A percentile compares a stretch with the other conserved stretches of the same genome.
phyloP scores from a whole-genome alignment of 306 rosid genomes.

The Cucurbita pepo region DNA sequence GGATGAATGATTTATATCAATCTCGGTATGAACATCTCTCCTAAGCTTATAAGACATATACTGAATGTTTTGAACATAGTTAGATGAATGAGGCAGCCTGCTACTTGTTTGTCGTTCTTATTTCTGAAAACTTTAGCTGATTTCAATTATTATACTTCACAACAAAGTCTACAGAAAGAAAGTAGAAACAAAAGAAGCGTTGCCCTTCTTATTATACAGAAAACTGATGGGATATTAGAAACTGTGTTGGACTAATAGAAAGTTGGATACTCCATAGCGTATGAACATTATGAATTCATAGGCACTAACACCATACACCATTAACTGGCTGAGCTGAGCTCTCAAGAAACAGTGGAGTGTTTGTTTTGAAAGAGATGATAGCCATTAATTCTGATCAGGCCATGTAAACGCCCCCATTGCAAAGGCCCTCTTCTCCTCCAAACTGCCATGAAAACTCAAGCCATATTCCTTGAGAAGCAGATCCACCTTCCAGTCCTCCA shows the following conservation, averaged over 20 bases:
- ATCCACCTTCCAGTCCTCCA: conserved; percentile 72
- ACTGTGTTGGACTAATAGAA: neutral
- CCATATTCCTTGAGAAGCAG: conserved; percentile 58
- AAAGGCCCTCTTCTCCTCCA: conserved; percentile 42
- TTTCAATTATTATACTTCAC: neutral
- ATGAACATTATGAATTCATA: neutral
- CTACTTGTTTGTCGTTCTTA: neutral
- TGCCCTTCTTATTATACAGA: neutral
- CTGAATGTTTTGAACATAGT: neutral
- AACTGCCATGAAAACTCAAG: conserved; percentile 20
- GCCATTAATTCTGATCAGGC: conserved; percentile 41
- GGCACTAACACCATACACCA: neutral
- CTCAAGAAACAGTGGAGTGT: neutral
- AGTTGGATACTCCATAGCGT: neutral
- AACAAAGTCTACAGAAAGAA: neutral
- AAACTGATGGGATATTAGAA: no score
- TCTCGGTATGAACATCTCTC: no score
- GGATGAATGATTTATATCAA: neutral
- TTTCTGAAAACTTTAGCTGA: no score
- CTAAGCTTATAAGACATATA: neutral
- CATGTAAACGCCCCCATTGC: conserved; percentile 63
- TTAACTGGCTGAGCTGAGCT: neutral
- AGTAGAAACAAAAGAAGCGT: neutral
- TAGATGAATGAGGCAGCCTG: neutral
- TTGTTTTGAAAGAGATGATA: neutral